Evolutionary conservation across 1,284 basidiomycete genomes (phyloP), one percentile per base, ranked within the genome.

Genomic region (Sutorius eximius): DNA sequence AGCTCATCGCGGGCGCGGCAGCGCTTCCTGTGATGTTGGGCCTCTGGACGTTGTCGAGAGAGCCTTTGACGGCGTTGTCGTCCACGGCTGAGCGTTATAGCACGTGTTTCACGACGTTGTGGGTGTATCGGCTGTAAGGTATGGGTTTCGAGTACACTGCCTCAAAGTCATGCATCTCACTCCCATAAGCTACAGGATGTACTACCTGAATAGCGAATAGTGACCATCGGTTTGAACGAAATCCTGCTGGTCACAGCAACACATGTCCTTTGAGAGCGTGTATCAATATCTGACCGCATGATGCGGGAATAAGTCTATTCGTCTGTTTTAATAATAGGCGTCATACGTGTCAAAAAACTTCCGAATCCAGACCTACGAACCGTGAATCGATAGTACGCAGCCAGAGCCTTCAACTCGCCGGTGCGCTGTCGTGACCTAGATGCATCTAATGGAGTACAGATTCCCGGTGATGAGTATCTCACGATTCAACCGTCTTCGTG

Each of bases 31-130:
- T 83, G 1, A 59, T 86, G 12, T 63, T 78, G 4, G 87, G 87
- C 0, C 59, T 88, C 13, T 79, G 72, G 57, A 61, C 73, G 5
- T 58, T 90, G 36, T 78, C 79, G 27, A 72, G 66, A 41, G 87
- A 90, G 59, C 83, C 83, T 1, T 55, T 78, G n/a, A 75, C 82
- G 75, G 69, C 78, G 10, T 77, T 88, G 51, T 63, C 77, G 11
- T 81, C 78, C 3, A 75, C 77, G n/a, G 71, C 74, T 5, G 71
- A 69, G 40, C 74, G 84, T 24, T 85, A 81, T 59, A 69, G 64
- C 24, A 71, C 71, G 16, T 71, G 69, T 7, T 68, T 77, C 16
- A 51, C 51, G 30, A 15, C 45, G 8, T 37, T 36, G 38, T 72
- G 59, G 70, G 57, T 67, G 8, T 70, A 71, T 57, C 59, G 57